Evolutionary conservation across 192 early-diverging fungal genomes (phyloP).

Genomic region (Backusella tarrabulga): DNA sequence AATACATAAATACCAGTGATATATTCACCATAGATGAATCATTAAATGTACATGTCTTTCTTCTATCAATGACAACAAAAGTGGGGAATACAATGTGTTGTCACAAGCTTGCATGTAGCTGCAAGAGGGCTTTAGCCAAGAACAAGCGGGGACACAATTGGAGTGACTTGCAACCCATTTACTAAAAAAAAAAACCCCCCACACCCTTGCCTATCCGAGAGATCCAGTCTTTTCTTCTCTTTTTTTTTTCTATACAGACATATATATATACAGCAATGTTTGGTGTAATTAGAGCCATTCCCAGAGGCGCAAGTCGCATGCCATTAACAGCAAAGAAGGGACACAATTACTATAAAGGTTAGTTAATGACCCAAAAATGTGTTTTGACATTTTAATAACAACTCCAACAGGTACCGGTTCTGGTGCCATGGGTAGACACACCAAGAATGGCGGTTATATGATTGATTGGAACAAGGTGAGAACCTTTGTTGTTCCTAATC

Average conservation of each 20-base stretch:
- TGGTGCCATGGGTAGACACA: constrained; percentile 64
- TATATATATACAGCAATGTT: constrained; percentile 39
- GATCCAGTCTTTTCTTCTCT: not conserved
- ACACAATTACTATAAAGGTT: constrained; percentile 63
- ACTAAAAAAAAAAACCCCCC: not conserved
- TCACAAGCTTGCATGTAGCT: not conserved
- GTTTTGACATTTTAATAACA: not conserved
- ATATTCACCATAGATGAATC: too few relatives aligned
- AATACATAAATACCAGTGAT: too few relatives aligned
- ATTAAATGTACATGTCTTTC: too few relatives aligned
- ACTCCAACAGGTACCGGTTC: constrained; percentile 49
- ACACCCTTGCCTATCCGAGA: not conserved
- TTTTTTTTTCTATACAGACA: not conserved
- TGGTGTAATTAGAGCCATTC: constrained; percentile 52
- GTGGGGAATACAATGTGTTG: too few relatives aligned
- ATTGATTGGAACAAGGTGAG: constrained; percentile 61
- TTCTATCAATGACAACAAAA: too few relatives aligned
- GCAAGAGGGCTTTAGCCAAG: not conserved
- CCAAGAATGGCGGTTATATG: constrained; percentile 58
- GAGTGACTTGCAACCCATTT: not conserved
- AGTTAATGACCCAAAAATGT: not conserved
- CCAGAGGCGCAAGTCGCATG: constrained; percentile 51
- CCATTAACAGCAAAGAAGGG: constrained; percentile 58
- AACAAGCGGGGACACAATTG: not conserved
- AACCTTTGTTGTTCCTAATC: constrained; percentile 59